A percentile compares a stretch with the other conserved stretches of the same genome.
phyloP scores from a whole-genome alignment of 129 eudicot species.

The Lonicera japonica region DNA sequence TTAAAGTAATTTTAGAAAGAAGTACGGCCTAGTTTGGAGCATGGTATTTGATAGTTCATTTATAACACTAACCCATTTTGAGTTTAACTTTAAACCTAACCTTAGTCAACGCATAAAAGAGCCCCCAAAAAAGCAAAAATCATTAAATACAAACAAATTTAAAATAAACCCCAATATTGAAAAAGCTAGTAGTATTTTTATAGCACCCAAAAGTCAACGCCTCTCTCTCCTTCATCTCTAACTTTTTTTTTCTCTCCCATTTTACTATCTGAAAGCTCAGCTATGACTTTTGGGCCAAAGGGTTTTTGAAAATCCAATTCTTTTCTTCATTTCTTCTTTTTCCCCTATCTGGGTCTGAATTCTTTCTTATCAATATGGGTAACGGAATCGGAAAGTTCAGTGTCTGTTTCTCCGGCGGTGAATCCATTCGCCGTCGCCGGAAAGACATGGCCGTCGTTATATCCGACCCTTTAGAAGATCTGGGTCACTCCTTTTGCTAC shows the following conservation, averaged over 20 bases:
- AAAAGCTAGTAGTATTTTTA: slow-evolving; percentile 35
- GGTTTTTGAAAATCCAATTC: not conserved
- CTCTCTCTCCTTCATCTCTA: slow-evolving; percentile 23
- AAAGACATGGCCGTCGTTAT: slow-evolving; percentile 39
- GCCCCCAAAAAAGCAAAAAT: slow-evolving; percentile 10
- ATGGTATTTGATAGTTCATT: too few relatives aligned
- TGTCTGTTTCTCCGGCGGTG: slow-evolving; percentile 72
- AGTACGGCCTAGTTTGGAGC: too few relatives aligned
- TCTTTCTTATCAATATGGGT: slow-evolving; percentile 43
- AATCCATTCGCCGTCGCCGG: slow-evolving; percentile 41
- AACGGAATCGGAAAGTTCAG: slow-evolving; percentile 73
- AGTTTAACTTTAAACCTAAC: too few relatives aligned
- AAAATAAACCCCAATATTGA: too few relatives aligned
- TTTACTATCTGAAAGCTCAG: slow-evolving; percentile 6
- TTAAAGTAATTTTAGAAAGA: too few relatives aligned
- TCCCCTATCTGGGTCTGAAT: too few relatives aligned
- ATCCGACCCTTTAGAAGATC: slow-evolving; percentile 68
- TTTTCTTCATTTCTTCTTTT: slow-evolving; percentile 1
- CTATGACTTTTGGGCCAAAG: not conserved
- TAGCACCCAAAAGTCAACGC: slow-evolving; percentile 69
- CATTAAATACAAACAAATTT: slow-evolving; percentile 18
- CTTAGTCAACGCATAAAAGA: too few relatives aligned
- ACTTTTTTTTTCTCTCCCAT: slow-evolving; percentile 22
- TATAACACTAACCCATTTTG: too few relatives aligned
- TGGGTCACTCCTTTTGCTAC: slow-evolving; percentile 96